Evolutionary conservation across 306 rosid species (phyloP), one percentile per base, ranked within the genome.

Genomic region (Nissolia schottii): DNA sequence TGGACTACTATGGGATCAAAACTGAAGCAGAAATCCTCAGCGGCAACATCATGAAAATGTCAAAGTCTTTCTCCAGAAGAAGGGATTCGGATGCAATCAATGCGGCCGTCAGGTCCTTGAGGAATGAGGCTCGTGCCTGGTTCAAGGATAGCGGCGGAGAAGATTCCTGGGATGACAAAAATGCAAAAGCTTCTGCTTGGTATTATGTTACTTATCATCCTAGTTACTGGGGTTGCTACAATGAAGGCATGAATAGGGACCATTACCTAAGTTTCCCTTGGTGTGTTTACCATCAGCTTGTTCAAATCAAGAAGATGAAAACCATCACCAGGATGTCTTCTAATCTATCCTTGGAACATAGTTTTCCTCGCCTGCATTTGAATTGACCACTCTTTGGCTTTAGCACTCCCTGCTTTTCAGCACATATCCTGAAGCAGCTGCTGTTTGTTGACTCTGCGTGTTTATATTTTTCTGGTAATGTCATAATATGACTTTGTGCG

Each of bases 101-200:
- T 12, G 11, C 41, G 85, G 94, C 95, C 69, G 85, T 90, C 5
- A 92, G 60, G 71, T 77, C 91, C 51, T 72, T 92, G 24, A 86
- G 95, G 80, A 90, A 90, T 77, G 95, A 92, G 80, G 92, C 93
- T 2, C 60, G 92, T 80, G 29, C 70, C 20, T 88, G 98, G 93
- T 93, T 93, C 83, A 82, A 87, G 37, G 86, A 86, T 71, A 76
- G 77, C n/a, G 76, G 53, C 4, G 65, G 18, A 1, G 29, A 4
- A 25, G 82, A 78, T 78, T 75, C 63, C 27, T 79, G 29, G 23
- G 31, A 19, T 28, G 83, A 71, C 9, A 85, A 45, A 76, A 77
- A 77, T 56, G 96, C 96, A 59, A 92, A 88, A 76, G 97, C 97
- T 74, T 92, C 97, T 7, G 96, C 96, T 28, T 92, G 96, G 97